A percentile compares a stretch with the other conserved stretches of the same genome.
phyloP scores from a whole-genome alignment of 306 rosid species.

The Luffa acutangula region DNA sequence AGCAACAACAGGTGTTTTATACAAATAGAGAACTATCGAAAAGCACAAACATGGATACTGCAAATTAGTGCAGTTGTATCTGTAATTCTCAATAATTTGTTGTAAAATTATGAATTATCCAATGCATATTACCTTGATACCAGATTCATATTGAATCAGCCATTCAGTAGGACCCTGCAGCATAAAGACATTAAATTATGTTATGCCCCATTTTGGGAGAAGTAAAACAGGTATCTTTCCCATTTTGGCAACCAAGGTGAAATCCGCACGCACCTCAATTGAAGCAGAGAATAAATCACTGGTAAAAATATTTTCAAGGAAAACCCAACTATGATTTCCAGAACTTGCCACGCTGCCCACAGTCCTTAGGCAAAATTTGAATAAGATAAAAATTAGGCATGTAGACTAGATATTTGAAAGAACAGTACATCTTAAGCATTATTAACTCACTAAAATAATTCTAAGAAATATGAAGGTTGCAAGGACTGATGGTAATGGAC shows the following conservation, averaged over 20 bases:
- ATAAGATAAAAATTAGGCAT: neutral
- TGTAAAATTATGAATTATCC: neutral
- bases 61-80: neutral
- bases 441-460: conserved; percentile 4
- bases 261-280: conserved; percentile 46
- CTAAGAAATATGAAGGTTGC: conserved; percentile 9
- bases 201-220: neutral
- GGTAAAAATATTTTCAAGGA: conserved; percentile 27
- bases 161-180: conserved; percentile 68
- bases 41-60: neutral
- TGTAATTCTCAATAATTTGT: neutral
- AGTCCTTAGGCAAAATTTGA: conserved; percentile 27
- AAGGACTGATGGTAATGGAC: conserved; percentile 11
- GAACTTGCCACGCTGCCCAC: conserved; percentile 66
- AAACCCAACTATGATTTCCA: conserved; percentile 58
- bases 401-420: neutral
- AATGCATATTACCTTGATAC: conserved; percentile 54
- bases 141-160: conserved; percentile 71
- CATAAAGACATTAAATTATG: conserved; percentile 21
- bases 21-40: neutral
- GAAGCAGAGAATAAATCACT: conserved; percentile 21
- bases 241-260: neutral
- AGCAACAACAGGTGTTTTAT: neutral
- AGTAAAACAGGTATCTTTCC: neutral
- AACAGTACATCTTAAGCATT: neutral